Conservation (phyloP, 805 yeast species). For the Ogataea methylovora region DNA sequence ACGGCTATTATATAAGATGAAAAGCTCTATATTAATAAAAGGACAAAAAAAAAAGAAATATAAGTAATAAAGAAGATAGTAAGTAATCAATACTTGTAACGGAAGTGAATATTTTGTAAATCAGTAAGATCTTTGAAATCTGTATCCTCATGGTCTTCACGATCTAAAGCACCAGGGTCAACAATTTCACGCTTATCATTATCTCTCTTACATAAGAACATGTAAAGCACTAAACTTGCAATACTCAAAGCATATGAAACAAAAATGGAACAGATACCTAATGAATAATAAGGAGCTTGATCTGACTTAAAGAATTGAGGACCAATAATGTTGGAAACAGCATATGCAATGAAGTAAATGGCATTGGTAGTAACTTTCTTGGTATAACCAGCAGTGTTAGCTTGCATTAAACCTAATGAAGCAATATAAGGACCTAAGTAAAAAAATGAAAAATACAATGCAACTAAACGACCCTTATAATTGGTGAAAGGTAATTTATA, state of each 20-base stretch:
- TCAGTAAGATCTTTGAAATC: conserved; percentile 50
- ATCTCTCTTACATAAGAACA: conserved; percentile 16
- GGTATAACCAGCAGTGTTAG: conserved; percentile 55
- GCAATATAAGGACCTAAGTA: conserved; percentile 21
- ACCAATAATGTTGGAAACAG: conserved; percentile 63
- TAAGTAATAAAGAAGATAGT: no score
- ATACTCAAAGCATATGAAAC: conserved; percentile 24
- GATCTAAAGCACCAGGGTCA: conserved; percentile 16
- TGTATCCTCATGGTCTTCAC: conserved; percentile 25
- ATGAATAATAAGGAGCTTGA: conserved; percentile 52
- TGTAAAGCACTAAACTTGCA: conserved; percentile 20
- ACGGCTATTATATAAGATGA: no score
- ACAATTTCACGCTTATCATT: conserved; percentile 13
- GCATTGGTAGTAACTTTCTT: conserved; percentile 59
- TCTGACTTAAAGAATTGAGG: conserved; percentile 58
- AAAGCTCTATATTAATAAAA: no score
- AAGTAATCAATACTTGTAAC: conserved; percentile 32
- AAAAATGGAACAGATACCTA: conserved; percentile 42
- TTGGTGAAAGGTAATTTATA: conserved; percentile 21
- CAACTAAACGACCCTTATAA: conserved; percentile 14
- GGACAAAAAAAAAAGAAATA: no score
- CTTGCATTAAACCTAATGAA: conserved; percentile 26
- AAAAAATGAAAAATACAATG: conserved; percentile 19
- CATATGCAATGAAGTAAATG: conserved; percentile 53
- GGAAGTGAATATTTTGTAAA: conserved; percentile 41